Percentiles rank a stretch among this genome's conserved stretches.
These are phyloP conservation scores for Coffea eugenioides DNA, from an alignment of 257 asterid species.

Conservation along the genomic window DNA sequence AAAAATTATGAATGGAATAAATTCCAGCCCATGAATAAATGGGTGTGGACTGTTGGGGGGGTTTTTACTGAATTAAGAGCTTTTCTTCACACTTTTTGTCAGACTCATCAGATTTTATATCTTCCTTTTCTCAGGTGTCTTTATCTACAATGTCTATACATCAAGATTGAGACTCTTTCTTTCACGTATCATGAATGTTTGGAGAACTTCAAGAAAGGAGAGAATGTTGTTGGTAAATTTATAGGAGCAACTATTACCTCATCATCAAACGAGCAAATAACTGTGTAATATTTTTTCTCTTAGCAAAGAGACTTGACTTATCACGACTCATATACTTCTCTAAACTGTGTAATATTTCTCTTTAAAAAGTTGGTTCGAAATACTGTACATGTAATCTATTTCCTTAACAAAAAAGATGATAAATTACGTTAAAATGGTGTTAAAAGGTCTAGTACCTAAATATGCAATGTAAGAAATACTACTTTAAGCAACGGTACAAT, in stretches of 20 bases:
- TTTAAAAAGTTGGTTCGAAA: too few relatives aligned
- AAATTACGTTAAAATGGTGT: background rate
- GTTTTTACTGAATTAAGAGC: background rate
- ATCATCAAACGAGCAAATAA: too few relatives aligned
- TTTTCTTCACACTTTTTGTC: constrained; percentile 10
- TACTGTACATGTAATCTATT: background rate
- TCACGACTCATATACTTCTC: background rate
- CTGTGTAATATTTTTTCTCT: background rate
- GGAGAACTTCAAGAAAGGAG: background rate
- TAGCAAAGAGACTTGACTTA: background rate
- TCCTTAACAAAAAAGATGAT: background rate
- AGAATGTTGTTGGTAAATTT: background rate
- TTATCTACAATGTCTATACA: background rate
- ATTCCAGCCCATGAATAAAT: background rate
- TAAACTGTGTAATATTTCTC: too few relatives aligned
- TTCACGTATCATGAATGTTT: background rate
- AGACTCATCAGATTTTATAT: background rate
- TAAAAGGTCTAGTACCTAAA: background rate
- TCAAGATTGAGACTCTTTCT: background rate
- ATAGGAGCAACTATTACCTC: too few relatives aligned
- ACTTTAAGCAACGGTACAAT: background rate
- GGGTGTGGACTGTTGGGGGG: constrained; percentile 10
- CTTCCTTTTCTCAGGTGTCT: background rate
- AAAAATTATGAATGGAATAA: background rate
- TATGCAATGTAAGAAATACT: background rate